A percentile compares a stretch with the other conserved stretches of the same genome.
phyloP scores from a whole-genome alignment of 805 yeast species.

The Saccharomycopsis oosterbeekiorum region DNA sequence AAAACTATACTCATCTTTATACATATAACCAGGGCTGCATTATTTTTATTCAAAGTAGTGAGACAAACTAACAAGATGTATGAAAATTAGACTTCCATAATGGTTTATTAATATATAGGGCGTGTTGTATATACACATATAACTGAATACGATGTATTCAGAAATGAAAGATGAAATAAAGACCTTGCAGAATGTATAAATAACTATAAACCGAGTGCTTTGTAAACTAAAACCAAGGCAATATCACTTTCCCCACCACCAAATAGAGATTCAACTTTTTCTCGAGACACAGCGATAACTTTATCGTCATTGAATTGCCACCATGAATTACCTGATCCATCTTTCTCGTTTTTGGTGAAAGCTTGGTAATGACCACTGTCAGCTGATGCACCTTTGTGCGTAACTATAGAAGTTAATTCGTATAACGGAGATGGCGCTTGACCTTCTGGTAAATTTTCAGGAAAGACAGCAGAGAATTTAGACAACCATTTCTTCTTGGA shows the following conservation, averaged over 20 bases:
- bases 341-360: conserved; percentile 63
- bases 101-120: not conserved
- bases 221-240: conserved; percentile 81
- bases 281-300: conserved; percentile 66
- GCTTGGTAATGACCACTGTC: conserved; percentile 97
- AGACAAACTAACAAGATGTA: not conserved
- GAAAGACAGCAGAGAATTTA: conserved; percentile 36
- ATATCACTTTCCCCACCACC: conserved; percentile 99
- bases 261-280: conserved; percentile 73
- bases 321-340: conserved; percentile 68
- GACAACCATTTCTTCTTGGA: conserved; percentile 40
- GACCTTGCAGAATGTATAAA: not conserved
- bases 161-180: not conserved
- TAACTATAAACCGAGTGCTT: conserved; percentile 45
- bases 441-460: conserved; percentile 41
- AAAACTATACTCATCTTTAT: no score
- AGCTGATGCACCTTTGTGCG: conserved; percentile 92
- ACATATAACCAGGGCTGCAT: no score
- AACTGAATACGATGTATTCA: not conserved
- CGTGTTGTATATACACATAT: not conserved
- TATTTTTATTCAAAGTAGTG: no score
- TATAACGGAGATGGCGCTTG: conserved; percentile 86
- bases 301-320: conserved; percentile 92
- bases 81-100: not conserved
- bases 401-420: conserved; percentile 70